Evolutionary conservation across 768 basidiomycete genomes (phyloP), one percentile per base, ranked within the genome.

Genomic region (Neoboletus magnificus): DNA sequence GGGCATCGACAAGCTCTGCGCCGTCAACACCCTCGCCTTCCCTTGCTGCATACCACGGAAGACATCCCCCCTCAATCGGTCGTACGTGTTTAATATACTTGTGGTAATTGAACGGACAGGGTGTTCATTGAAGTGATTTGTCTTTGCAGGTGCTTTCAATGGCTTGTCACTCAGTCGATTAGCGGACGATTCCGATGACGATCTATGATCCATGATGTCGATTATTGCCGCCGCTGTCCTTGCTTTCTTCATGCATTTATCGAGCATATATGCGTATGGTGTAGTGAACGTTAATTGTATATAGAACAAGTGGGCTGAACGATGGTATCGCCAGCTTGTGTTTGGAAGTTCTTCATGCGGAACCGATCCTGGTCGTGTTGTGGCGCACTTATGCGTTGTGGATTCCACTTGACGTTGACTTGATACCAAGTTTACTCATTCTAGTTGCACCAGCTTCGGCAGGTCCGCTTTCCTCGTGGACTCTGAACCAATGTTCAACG

Each of bases 11-110:
- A 5, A 37, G 54, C 59, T 56, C 72, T 48, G 55, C 62, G 37
- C 62, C 74, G 46, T 65, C 69, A 30, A 74, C 76, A 2, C 71
- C 75, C 7, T 67, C 72, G 0, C 73, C 75, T 5, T 74, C 74
- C n/a, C 66, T 76, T 12, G 71, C 73, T 9, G 71, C 75, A 5
- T 76, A 76, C 48, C 62, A 74, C 15, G 76, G 76, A 29, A 71
- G 65, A 50, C 76, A 77, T 51, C 63, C 67, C 18, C 56, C 65
- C 30, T 64, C 66, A 4, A 65, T 64, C 8, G 77, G 73, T 52
- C 73, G 75, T 77, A 45, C 62, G 77, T 64, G 12, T 41, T 40
- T 29, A 35, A 5, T 25, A 27, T 39, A 7, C 5, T 45, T 23
- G 16, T 37, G 10, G 18, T 18, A 23, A 23, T 20, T 20, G 16